Percentiles rank a stretch among this genome's conserved stretches.
These are phyloP conservation scores for Favolaschia claudopus DNA, from an alignment of 768 basidiomycete species.

Conservation along the genomic window DNA sequence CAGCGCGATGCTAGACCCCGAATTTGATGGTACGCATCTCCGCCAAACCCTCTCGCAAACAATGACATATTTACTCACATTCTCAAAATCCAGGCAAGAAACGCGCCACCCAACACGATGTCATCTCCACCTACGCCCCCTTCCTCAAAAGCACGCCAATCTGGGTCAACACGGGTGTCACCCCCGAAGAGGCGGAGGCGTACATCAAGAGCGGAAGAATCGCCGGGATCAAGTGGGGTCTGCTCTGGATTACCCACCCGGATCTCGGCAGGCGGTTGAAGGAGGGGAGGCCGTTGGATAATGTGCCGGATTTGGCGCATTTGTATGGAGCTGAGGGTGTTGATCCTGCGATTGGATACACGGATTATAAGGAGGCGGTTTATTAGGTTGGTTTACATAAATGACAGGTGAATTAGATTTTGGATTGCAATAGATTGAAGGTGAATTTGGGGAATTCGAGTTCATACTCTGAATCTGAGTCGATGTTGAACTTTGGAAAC, in stretches of 20 bases:
- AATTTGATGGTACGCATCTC: slow-evolving; percentile 40
- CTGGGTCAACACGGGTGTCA: slow-evolving; percentile 45
- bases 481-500: no score
- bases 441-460: no score
- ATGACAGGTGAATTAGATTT: no score
- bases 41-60: neutral
- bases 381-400: slow-evolving; percentile 4
- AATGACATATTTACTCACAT: neutral
- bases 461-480: no score
- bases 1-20: slow-evolving; percentile 27
- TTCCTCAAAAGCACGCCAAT: slow-evolving; percentile 45
- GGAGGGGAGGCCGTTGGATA: slow-evolving; percentile 33
- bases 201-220: slow-evolving; percentile 40
- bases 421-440: no score
- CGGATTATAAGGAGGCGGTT: slow-evolving; percentile 29
- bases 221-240: no score
- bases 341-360: slow-evolving; percentile 29
- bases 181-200: slow-evolving; percentile 44
- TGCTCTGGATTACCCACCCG: slow-evolving; percentile 36
- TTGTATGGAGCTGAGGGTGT: slow-evolving; percentile 27
- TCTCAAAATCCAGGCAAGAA: slow-evolving; percentile 41
- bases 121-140: slow-evolving; percentile 43
- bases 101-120: slow-evolving; percentile 48
- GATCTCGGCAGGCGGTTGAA: slow-evolving; percentile 35
- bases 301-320: slow-evolving; percentile 22